phyloP scores from a whole-genome alignment of 140 eudicot genomes.

The Oenanthe javanica region DNA sequence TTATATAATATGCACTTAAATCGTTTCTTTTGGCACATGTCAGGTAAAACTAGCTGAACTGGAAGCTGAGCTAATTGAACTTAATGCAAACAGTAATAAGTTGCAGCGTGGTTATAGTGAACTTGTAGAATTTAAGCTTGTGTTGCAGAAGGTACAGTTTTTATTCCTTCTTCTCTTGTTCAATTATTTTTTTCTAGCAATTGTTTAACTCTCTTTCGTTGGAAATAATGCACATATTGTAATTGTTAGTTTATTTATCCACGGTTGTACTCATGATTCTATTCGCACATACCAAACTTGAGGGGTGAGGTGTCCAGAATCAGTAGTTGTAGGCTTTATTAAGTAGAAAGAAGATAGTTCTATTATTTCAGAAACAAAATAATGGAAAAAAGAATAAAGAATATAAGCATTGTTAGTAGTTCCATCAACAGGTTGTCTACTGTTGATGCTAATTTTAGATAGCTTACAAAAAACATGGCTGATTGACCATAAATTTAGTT shows the following conservation, averaged over 20 bases:
- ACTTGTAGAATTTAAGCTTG: slow-evolving; percentile 85
- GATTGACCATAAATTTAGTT: background rate
- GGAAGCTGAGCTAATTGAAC: slow-evolving; percentile 87
- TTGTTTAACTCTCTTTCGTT: background rate
- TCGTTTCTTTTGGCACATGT: slow-evolving; percentile 11
- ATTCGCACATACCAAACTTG: background rate
- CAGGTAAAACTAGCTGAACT: slow-evolving; percentile 90
- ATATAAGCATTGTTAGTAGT: background rate
- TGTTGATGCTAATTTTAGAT: background rate
- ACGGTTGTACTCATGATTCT: too few relatives aligned
- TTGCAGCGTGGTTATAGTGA: slow-evolving; percentile 88
- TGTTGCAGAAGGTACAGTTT: slow-evolving; percentile 65
- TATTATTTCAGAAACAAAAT: background rate
- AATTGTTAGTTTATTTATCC: background rate
- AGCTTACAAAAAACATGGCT: background rate
- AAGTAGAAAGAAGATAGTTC: background rate
- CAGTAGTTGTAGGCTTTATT: background rate
- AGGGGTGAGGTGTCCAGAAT: background rate
- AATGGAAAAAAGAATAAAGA: background rate
- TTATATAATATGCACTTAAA: background rate
- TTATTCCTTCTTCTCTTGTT: background rate
- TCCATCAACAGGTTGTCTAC: background rate
- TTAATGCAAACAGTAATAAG: slow-evolving; percentile 76
- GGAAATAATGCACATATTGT: background rate
- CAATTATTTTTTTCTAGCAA: background rate